These are phyloP conservation scores for Speleostelium caveatum DNA, from an alignment of 78 protist species.

Conservation along the genomic window DNA sequence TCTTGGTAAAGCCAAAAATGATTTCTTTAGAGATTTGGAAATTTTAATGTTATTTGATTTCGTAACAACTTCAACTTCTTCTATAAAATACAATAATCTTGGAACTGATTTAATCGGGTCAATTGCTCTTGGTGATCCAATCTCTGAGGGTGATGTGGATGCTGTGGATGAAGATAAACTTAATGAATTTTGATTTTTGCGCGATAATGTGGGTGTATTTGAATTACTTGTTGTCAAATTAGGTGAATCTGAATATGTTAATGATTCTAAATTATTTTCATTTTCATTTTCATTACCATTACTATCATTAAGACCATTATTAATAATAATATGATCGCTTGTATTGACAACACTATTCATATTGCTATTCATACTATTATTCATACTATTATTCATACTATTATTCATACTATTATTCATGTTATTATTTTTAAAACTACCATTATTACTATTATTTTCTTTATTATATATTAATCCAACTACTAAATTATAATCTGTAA, in stretches of 20 bases:
- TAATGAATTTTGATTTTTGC: neutral
- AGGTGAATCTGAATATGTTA: neutral
- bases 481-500: slow-evolving; percentile 43
- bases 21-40: slow-evolving; percentile 48
- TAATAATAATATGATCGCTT: neutral
- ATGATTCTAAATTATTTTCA: neutral
- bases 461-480: slow-evolving; percentile 2
- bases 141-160: slow-evolving; percentile 1
- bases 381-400: no score
- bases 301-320: neutral
- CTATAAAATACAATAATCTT: slow-evolving; percentile 55
- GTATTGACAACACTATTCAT: no score
- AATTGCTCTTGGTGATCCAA: slow-evolving; percentile 2
- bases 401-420: no score
- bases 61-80: slow-evolving; percentile 42
- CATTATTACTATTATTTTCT: neutral
- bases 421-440: neutral
- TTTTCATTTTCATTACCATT: slow-evolving; percentile 15
- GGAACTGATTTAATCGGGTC: slow-evolving; percentile 69
- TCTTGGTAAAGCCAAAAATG: slow-evolving; percentile 57
- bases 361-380: no score
- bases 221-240: neutral
- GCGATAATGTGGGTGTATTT: neutral
- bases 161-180: neutral
- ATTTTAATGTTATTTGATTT: slow-evolving; percentile 60